Percentiles rank a stretch among this genome's conserved stretches.
Evolutionary conservation across 257 asterid species (phyloP).

Genomic region (Salvia rosmarinus): DNA sequence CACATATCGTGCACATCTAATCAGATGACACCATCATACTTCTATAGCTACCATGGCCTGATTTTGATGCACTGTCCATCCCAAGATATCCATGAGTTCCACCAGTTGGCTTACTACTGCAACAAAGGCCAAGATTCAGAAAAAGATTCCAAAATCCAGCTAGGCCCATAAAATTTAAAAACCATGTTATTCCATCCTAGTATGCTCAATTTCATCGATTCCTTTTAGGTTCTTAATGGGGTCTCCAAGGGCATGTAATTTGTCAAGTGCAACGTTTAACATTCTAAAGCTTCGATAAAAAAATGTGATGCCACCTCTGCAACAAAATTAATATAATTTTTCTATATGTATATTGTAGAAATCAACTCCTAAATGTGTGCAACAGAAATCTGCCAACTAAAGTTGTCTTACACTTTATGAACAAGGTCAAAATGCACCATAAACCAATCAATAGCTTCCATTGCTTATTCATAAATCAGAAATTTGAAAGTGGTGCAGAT

Average conservation of each 20-base stretch:
- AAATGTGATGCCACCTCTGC: neutral
- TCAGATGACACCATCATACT: constrained; percentile 75
- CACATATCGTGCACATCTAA: constrained; percentile 98
- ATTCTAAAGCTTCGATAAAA: constrained; percentile 12
- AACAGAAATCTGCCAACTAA: constrained; percentile 4
- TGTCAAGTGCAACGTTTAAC: neutral
- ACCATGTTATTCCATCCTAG: neutral
- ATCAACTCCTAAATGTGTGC: constrained; percentile 4
- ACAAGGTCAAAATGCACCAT: constrained; percentile 12
- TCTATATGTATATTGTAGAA: neutral
- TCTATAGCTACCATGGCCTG: constrained; percentile 73
- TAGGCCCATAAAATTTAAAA: neutral
- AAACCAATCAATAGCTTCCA: constrained; percentile 18
- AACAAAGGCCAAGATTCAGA: constrained; percentile 40
- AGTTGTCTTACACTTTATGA: neutral
- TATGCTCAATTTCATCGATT: neutral
- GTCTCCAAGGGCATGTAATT: constrained; percentile 8
- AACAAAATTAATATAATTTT: constrained; percentile 4
- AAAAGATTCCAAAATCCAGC: neutral
- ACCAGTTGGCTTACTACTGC: constrained; percentile 98
- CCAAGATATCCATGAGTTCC: constrained; percentile 62
- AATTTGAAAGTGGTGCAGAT: constrained; percentile 5
- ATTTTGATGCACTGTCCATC: constrained; percentile 63
- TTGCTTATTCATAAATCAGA: neutral
- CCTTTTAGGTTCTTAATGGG: neutral